Base-by-base conservation (phyloP, 1,284 basidiomycete species). In the Coniferiporia weirii region DNA sequence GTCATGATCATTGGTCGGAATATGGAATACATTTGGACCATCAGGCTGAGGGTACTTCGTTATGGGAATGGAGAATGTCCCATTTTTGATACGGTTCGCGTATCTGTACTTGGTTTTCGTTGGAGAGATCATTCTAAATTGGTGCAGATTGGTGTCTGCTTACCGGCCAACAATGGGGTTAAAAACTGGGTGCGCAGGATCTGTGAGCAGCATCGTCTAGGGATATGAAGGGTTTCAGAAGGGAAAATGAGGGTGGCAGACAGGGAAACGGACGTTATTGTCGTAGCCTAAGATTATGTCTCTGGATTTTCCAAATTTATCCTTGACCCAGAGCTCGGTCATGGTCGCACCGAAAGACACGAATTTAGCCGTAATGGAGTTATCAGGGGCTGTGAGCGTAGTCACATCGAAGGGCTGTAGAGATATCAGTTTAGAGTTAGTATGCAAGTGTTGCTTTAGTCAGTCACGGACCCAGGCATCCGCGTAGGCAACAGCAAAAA, bases 41-140 rank as follows among this genome's bases (percentile, higher is more conserved):
- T 71, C 70, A 0, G 76, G 75, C 59, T 76, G 73, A 12, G 79
- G 75, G 52, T 73, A 56, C 67, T 79, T 79, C 7, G 77, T 76
- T 34, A 80, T 79, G 0, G 81, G 80, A 46, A 83, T 81, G 1
- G 80, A 80, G 64, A 82, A 83, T 1, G 77, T 79, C 34, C 80
- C 79, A 53, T 69, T 67, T 44, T 63, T 63, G 20, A 69, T 63
- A 13, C 61, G 61, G 48, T 63, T 63, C 13, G 60, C 35, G 19
- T 61, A 69, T 63, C 63, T 71, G 15, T 7, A 40, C 9, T 40
- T 12, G 8, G 15, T 15, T n/a, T n/a, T n/a, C n/a, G n/a, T 38
- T 12, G 36, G 36, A 10, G 9, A 17, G 20, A 17, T 19, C 17
- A 19, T 20, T 3, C 10, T 13, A 47, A 38, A 4, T 40, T 52